Conservation (phyloP, 2,329 filamentous ascomycete genomes). For the Fusarium sp. region DNA sequence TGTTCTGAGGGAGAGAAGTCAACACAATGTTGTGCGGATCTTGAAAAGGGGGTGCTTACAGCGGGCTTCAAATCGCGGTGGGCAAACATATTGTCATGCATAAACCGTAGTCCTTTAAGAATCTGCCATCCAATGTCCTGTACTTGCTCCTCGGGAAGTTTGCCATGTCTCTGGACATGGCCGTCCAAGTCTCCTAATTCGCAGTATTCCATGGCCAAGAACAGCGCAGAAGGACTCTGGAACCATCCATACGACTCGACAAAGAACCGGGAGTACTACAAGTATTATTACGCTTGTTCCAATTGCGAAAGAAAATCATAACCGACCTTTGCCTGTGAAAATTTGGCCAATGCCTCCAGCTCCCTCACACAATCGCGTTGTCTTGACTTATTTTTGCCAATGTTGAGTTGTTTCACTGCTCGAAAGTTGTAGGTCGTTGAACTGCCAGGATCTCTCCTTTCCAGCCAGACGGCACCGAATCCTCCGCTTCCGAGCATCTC, state of each 20-base stretch:
- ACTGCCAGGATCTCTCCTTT: not conserved
- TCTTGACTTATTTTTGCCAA: too few species aligned
- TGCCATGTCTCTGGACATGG: not conserved
- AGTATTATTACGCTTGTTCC: too few species aligned
- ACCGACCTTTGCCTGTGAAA: not conserved
- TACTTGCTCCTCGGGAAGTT: not conserved
- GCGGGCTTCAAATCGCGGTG: constrained; percentile 6
- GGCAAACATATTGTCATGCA: not conserved
- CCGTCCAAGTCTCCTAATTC: not conserved
- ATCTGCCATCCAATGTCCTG: not conserved
- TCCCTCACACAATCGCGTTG: not conserved
- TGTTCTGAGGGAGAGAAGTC: too few species aligned
- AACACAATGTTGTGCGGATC: too few species aligned
- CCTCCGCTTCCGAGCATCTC: not conserved
- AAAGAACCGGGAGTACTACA: too few species aligned
- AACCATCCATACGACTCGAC: constrained; percentile 1
- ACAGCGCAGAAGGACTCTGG: not conserved
- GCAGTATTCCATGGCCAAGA: constrained; percentile 1
- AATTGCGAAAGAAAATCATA: too few species aligned
- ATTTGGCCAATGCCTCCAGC: not conserved
- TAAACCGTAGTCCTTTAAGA: not conserved
- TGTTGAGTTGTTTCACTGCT: not conserved
- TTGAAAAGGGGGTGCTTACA: not conserved
- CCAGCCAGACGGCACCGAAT: not conserved
- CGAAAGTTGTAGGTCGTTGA: not conserved